Evolutionary conservation across 345 rosid genomes (phyloP), one percentile per base, ranked within the genome.

Genomic region (Dovyalis caffra): DNA sequence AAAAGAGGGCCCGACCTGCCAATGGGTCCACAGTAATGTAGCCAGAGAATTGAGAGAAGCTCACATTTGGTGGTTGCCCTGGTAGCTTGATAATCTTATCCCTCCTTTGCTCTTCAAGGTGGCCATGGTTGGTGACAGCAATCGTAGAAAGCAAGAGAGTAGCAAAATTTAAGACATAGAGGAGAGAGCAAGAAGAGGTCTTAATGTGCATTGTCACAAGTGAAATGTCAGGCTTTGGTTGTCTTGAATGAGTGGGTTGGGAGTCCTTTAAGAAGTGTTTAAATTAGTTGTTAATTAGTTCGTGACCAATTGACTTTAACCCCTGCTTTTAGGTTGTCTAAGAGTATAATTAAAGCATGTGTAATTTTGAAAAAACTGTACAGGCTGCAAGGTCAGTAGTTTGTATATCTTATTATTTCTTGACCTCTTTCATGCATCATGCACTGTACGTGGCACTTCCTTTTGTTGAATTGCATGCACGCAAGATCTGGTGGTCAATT

Each of bases 1-100:
- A 94, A 49, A 94, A 94, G 16, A 92, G 85, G 23, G 92, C 87
- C 26, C 98, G 87, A 29, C 95, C 94, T 0, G 86, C 89, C 0
- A 9, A 18, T 0, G 45, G 64, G 51, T 94, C 83, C 56, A 94
- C 97, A 0, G 89, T 88, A 11, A 94, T 77, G 70, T 94, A 91
- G 51, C 98, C 97, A 0, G 98, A 87, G 67, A 76, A 92, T 23
- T 94, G 98, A 26, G 90, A 85, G 85, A 94, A 94, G 33, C 73
- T 85, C 29, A 91, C 87, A 12, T 87, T 68, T 11, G 68, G 77
- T 31, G 98, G 97, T 80, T 91, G 95, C 20, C 95, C 97, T 0
- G 97, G 94, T 51, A 94, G 80, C 73, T 72, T 75, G 38, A 43
- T 33, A 75, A 94, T 88, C 84, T 81, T 86, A 70, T 92, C 98